Conservation (phyloP, 176 grass and related monocot genomes). For the Ensete glaucum region DNA sequence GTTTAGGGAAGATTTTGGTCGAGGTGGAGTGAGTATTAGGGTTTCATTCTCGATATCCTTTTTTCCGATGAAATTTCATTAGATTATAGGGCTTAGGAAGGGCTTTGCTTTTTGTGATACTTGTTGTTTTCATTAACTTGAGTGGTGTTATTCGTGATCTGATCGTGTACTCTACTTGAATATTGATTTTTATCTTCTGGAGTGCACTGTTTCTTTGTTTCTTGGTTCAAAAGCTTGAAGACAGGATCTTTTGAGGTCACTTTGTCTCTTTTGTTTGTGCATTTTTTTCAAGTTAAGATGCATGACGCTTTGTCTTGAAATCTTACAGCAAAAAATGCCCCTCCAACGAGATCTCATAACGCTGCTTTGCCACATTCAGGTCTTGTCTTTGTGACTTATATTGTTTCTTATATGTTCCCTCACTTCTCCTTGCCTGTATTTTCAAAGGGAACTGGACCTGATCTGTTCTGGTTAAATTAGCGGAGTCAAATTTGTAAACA, state of each 20-base stretch:
- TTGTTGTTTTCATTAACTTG: neutral
- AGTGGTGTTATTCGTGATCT: neutral
- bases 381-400: neutral
- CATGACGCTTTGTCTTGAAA: neutral
- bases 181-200: neutral
- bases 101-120: neutral
- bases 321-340: constrained; percentile 4
- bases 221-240: constrained; percentile 2
- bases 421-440: neutral
- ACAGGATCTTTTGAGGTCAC: neutral
- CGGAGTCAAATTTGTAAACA: neutral
- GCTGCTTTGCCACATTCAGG: constrained; percentile 1
- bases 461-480: neutral
- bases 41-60: neutral
- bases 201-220: neutral
- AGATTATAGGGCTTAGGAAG: neutral
- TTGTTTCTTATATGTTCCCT: neutral
- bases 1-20: neutral
- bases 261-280: neutral
- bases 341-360: constrained; percentile 7
- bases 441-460: neutral
- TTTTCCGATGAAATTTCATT: neutral
- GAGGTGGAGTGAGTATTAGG: neutral
- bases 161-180: neutral
- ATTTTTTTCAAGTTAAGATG: neutral